These are phyloP conservation scores for Lathyrus oleraceus DNA, from an alignment of 306 rosid genomes.

Conservation along the genomic window DNA sequence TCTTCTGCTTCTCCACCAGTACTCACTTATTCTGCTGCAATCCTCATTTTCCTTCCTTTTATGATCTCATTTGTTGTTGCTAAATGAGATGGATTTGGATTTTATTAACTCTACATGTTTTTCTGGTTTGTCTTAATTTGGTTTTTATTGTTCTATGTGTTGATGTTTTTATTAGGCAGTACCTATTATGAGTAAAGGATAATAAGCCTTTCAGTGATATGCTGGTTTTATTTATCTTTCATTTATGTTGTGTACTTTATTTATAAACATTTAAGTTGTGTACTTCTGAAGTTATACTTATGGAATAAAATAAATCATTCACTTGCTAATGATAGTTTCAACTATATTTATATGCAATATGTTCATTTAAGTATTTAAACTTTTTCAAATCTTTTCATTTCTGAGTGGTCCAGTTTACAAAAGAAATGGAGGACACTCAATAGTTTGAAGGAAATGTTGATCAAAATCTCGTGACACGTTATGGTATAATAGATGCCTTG, in stretches of 20 bases:
- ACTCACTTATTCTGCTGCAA: constrained; percentile 40
- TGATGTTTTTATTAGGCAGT: background rate
- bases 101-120: background rate
- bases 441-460: no score
- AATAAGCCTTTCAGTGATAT: background rate
- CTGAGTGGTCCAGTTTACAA: no score
- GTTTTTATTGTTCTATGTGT: background rate
- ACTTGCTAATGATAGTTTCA: background rate
- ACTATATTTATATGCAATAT: background rate
- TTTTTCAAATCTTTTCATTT: background rate
- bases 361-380: background rate
- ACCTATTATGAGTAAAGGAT: constrained; percentile 6
- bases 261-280: background rate
- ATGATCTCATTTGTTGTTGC: constrained; percentile 36
- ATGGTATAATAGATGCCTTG: no score
- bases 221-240: constrained; percentile 27
- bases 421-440: no score
- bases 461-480: no score
- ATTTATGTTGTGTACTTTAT: constrained; percentile 2
- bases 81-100: constrained; percentile 32
- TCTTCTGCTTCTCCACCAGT: constrained; percentile 26
- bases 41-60: constrained; percentile 37
- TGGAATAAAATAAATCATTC: constrained; percentile 24
- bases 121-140: no score
- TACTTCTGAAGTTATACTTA: constrained; percentile 7